A percentile compares a stretch with the other conserved stretches of the same genome.
These are phyloP conservation scores for Glycine soja DNA, from an alignment of 306 rosid genomes.

Conservation along the genomic window DNA sequence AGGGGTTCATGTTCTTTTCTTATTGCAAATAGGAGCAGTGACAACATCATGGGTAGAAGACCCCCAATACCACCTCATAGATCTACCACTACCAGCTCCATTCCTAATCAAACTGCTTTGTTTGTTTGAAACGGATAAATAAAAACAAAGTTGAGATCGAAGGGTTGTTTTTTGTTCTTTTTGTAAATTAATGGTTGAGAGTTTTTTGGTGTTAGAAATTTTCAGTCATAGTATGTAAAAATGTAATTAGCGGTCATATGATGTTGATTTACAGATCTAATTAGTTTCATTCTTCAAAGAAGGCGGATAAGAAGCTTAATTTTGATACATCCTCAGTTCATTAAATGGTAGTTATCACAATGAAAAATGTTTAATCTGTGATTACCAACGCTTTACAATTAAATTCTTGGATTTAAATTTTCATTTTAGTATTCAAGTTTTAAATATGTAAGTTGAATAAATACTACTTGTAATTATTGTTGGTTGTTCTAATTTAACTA, in stretches of 20 bases:
- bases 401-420: too few species aligned
- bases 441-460: too few species aligned
- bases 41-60: constrained; percentile 12
- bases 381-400: too few species aligned
- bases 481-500: too few species aligned
- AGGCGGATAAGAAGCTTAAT: not conserved
- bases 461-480: too few species aligned
- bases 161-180: not conserved
- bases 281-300: not conserved
- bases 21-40: constrained; percentile 8
- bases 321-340: not conserved
- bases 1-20: not conserved
- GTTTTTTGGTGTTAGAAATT: not conserved
- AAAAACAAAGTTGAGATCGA: not conserved
- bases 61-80: constrained; percentile 44
- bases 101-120: constrained; percentile 46
- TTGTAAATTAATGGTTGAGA: not conserved
- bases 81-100: constrained; percentile 41
- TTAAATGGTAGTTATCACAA: too few species aligned
- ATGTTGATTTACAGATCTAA: not conserved
- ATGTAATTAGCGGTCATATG: not conserved
- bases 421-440: too few species aligned
- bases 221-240: not conserved
- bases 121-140: constrained; percentile 39
- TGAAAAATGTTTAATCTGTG: too few species aligned